Conservation (phyloP, 306 rosid species). For the Sphenostylis stenocarpa region DNA sequence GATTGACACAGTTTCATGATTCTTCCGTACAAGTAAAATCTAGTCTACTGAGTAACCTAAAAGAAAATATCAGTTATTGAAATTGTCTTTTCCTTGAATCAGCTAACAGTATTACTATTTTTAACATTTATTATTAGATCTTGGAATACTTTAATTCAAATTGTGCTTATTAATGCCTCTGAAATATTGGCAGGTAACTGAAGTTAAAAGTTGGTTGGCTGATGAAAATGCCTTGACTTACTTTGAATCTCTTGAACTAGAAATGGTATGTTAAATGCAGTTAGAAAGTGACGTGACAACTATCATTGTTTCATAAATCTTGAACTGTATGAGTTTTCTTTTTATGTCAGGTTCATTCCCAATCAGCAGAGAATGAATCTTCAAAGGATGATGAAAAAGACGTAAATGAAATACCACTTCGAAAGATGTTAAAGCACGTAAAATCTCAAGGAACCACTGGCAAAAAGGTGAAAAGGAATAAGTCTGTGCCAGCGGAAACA, state of each 20-base stretch:
- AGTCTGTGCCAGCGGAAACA: constrained; percentile 45
- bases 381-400: constrained; percentile 59
- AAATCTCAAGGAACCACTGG: constrained; percentile 62
- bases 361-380: constrained; percentile 52
- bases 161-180: constrained; percentile 30
- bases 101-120: constrained; percentile 12
- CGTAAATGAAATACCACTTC: constrained; percentile 72
- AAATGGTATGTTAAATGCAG: constrained; percentile 54
- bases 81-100: constrained; percentile 15
- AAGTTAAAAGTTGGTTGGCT: constrained; percentile 73
- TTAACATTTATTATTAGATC: constrained; percentile 1
- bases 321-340: constrained; percentile 26
- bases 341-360: constrained; percentile 53
- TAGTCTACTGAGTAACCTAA: not conserved
- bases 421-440: constrained; percentile 66
- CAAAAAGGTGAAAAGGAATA: constrained; percentile 64
- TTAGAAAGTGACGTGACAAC: not conserved
- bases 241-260: constrained; percentile 85
- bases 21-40: not conserved
- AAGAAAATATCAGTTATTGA: not conserved
- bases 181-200: constrained; percentile 52
- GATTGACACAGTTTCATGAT: not conserved
- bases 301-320: constrained; percentile 25
- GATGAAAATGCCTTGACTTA: constrained; percentile 70
- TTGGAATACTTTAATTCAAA: not conserved